These are phyloP conservation scores for Tolypocladium endophyticum DNA, from an alignment of 2,329 filamentous ascomycete species.

Conservation along the genomic window DNA sequence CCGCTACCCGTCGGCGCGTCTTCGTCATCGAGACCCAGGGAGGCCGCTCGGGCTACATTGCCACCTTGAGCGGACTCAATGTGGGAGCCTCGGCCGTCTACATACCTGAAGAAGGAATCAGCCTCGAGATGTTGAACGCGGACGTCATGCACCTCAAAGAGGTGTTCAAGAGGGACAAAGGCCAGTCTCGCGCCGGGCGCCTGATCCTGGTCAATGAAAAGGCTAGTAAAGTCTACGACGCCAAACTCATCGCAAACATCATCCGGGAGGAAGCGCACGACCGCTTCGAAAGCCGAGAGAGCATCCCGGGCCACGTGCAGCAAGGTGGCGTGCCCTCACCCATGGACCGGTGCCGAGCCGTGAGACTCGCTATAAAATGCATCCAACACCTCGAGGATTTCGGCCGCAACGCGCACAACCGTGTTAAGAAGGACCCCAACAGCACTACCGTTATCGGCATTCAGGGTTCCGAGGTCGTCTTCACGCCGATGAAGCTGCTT, in stretches of 20 bases:
- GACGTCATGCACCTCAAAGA: conserved; percentile 86
- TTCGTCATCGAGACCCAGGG: conserved; percentile 98
- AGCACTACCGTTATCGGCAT: conserved; percentile 83
- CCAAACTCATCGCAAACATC: conserved; percentile 88
- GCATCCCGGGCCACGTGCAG: conserved; percentile 88
- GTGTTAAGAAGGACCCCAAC: conserved; percentile 63
- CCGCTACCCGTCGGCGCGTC: conserved; percentile 81
- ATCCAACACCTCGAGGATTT: conserved; percentile 83
- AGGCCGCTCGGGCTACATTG: conserved; percentile 86
- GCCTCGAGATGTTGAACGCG: conserved; percentile 79
- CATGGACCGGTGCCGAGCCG: conserved; percentile 91
- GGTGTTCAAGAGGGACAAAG: conserved; percentile 75
- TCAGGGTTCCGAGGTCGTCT: conserved; percentile 80
- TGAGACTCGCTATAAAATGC: conserved; percentile 86
- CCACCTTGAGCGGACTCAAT: conserved; percentile 80
- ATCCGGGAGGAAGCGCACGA: conserved; percentile 89
- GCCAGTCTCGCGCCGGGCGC: conserved; percentile 81
- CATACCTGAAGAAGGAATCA: conserved; percentile 92
- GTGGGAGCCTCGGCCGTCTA: conserved; percentile 91
- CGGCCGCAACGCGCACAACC: conserved; percentile 51
- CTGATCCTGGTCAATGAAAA: conserved; percentile 96
- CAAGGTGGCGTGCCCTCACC: conserved; percentile 87
- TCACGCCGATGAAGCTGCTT: conserved; percentile 68
- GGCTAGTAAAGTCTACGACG: conserved; percentile 80
- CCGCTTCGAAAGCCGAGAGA: conserved; percentile 84